phyloP scores from a whole-genome alignment of 345 rosid genomes.

The Eucalyptus tenuipes region DNA sequence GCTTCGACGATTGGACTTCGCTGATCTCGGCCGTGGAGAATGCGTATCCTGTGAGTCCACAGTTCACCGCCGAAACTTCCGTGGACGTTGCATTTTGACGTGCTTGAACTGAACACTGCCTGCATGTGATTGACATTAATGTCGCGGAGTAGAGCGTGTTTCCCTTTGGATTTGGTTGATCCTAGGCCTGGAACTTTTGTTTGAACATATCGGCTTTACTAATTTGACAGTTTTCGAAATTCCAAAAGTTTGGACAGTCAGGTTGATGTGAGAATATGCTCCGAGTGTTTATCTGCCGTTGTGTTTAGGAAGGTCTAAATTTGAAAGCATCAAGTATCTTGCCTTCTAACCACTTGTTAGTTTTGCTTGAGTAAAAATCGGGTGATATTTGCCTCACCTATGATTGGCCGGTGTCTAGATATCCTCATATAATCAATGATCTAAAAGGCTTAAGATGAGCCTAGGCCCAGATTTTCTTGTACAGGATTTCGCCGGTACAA shows the following conservation, averaged over 20 bases:
- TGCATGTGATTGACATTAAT: neutral
- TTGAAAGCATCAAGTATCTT: neutral
- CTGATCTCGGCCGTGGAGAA: conserved; percentile 15
- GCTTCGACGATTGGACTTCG: conserved; percentile 28
- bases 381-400: neutral
- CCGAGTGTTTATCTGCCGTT: neutral
- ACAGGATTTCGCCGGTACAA: neutral
- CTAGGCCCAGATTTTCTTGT: neutral
- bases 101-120: neutral
- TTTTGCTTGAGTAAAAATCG: neutral
- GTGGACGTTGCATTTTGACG: neutral
- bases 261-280: neutral
- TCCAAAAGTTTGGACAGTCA: neutral
- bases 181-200: neutral
- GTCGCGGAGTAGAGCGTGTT: neutral
- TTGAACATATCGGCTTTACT: neutral
- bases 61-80: neutral
- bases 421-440: neutral
- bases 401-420: neutral
- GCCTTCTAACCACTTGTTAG: neutral
- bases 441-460: neutral
- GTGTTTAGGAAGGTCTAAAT: neutral
- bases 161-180: neutral
- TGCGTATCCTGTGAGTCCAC: conserved; percentile 4
- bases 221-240: neutral